These are phyloP conservation scores for Russula griseocarnosa DNA, from an alignment of 768 basidiomycete genomes.

Conservation along the genomic window DNA sequence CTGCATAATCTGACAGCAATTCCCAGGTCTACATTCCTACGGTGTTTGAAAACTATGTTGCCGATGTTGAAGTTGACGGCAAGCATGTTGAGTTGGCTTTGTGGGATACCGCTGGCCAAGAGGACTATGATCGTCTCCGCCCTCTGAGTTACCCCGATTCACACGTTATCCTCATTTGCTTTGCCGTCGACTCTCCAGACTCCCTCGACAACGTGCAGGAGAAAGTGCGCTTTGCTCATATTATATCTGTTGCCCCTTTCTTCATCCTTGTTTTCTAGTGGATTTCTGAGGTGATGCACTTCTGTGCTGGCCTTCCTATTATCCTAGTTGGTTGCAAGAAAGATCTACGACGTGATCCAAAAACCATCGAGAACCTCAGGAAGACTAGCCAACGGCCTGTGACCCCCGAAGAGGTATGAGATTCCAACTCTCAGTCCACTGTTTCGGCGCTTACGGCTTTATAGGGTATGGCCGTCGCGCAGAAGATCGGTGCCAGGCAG, in stretches of 20 bases:
- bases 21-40: constrained; percentile 95
- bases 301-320: constrained; percentile 90
- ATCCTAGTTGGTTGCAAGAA: constrained; percentile 99
- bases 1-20: constrained; percentile 1
- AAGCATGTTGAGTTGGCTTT: constrained; percentile 98
- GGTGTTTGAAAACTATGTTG: constrained; percentile 99
- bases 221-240: constrained; percentile 61
- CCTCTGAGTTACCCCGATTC: constrained; percentile 98
- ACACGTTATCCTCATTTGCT: constrained; percentile 99
- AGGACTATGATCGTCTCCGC: constrained; percentile 97
- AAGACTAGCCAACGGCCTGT: constrained; percentile 95
- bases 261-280: constrained; percentile 50
- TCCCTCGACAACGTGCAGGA: constrained; percentile 99
- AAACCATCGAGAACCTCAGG: constrained; percentile 90
- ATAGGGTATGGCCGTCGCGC: constrained; percentile 89
- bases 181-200: constrained; percentile 96
- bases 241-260: constrained; percentile 3
- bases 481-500: constrained; percentile 95
- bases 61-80: constrained; percentile 97
- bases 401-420: constrained; percentile 79
- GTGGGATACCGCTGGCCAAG: constrained; percentile 99
- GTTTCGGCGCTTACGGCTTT: constrained; percentile 8
- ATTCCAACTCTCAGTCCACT: background rate
- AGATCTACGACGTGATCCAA: constrained; percentile 89
- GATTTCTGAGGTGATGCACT: constrained; percentile 98